These are phyloP conservation scores for Ceriops tagal DNA, from an alignment of 345 rosid genomes.

Conservation along the genomic window DNA sequence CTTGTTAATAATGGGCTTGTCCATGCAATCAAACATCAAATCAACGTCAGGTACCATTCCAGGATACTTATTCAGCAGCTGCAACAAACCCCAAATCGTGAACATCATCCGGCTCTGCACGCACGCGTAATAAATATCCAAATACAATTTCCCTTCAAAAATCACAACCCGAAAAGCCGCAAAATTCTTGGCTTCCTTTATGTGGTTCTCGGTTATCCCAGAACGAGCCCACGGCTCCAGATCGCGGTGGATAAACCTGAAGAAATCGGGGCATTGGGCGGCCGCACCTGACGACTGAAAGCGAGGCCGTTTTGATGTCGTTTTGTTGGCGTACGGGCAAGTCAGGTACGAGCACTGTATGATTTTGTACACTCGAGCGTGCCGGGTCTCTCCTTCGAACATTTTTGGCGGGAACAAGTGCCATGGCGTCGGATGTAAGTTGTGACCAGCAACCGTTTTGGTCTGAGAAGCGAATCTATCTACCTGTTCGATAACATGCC, in stretches of 20 bases:
- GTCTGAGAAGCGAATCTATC: slow-evolving; percentile 59
- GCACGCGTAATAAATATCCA: slow-evolving; percentile 81
- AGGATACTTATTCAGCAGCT: slow-evolving; percentile 74
- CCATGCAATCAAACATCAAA: slow-evolving; percentile 98
- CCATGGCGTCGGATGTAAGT: slow-evolving; percentile 94
- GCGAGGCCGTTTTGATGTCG: slow-evolving; percentile 4
- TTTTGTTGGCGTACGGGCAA: slow-evolving; percentile 40
- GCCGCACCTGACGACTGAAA: slow-evolving; percentile 17
- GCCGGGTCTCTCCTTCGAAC: slow-evolving; percentile 46
- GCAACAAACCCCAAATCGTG: slow-evolving; percentile 84
- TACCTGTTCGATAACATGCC: slow-evolving; percentile 43
- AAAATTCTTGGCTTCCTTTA: slow-evolving; percentile 42
- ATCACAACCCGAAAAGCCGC: slow-evolving; percentile 78
- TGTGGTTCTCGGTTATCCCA: slow-evolving; percentile 50
- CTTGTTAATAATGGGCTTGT: slow-evolving; percentile 62
- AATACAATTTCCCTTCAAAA: slow-evolving; percentile 53
- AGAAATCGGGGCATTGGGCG: slow-evolving; percentile 59
- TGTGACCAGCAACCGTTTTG: slow-evolving; percentile 80
- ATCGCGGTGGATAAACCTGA: slow-evolving; percentile 67
- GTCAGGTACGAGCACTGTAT: slow-evolving; percentile 85
- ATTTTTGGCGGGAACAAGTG: slow-evolving; percentile 63
- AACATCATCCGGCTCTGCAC: slow-evolving; percentile 86
- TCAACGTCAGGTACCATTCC: slow-evolving; percentile 88
- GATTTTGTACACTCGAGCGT: slow-evolving; percentile 57
- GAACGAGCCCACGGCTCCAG: slow-evolving; percentile 71